phyloP scores from a whole-genome alignment of 805 yeast genomes.

The Kuraishia cidri region DNA sequence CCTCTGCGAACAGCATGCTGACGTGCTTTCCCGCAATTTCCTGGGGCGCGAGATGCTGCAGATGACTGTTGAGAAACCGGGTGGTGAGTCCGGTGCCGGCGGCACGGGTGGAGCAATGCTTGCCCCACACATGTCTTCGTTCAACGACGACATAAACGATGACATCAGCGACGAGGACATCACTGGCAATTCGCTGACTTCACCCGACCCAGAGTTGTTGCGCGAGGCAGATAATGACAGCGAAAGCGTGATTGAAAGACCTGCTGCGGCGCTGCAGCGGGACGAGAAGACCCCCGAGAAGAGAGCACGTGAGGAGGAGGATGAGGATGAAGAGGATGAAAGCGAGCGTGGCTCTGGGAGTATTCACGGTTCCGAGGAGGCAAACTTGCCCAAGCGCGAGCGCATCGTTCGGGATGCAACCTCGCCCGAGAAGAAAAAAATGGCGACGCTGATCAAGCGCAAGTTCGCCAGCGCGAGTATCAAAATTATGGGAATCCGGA shows the following conservation, averaged over 20 bases:
- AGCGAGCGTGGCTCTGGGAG: no score
- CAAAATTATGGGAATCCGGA: slow-evolving; percentile 1
- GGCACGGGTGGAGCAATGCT: neutral
- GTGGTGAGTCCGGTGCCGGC: slow-evolving; percentile 1
- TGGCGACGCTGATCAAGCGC: slow-evolving; percentile 8
- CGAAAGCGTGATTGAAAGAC: slow-evolving; percentile 8
- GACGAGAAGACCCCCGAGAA: no score
- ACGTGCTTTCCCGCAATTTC: slow-evolving; percentile 8
- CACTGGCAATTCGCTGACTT: neutral
- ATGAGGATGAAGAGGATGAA: no score
- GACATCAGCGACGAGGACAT: slow-evolving; percentile 2
- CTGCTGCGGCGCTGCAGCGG: no score
- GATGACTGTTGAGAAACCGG: neutral
- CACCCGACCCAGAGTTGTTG: slow-evolving; percentile 1
- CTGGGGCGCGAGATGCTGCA: slow-evolving; percentile 12
- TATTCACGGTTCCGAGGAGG: no score
- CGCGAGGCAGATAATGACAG: slow-evolving; percentile 11
- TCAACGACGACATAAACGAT: no score
- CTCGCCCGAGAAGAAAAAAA: slow-evolving; percentile 11
- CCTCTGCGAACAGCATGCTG: slow-evolving; percentile 9
- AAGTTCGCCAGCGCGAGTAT: slow-evolving; percentile 1
- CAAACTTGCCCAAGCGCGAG: no score
- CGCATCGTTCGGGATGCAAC: no score
- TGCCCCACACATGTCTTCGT: no score
- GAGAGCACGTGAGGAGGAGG: no score